Percentiles rank a stretch among this genome's conserved stretches.
phyloP scores from a whole-genome alignment of 495 filamentous ascomycete genomes.

The Tuber borchii region DNA sequence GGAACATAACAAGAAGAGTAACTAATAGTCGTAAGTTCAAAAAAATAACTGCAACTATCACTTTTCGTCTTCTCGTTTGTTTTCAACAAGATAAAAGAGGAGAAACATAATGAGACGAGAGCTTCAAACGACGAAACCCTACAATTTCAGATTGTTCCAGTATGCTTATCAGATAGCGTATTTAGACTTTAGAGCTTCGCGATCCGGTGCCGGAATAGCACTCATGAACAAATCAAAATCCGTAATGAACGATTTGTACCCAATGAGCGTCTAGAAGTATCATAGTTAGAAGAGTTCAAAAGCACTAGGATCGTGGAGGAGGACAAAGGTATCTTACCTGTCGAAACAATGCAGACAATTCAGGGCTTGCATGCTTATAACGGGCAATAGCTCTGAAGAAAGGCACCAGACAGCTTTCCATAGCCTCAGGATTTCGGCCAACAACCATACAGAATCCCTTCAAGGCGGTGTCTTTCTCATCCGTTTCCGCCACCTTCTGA shows the following conservation, averaged over 20 bases:
- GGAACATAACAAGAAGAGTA: slow-evolving; percentile 10
- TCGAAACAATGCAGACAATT: slow-evolving; percentile 47
- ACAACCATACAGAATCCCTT: slow-evolving; percentile 81
- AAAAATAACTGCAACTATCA: slow-evolving; percentile 28
- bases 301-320: slow-evolving; percentile 1
- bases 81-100: slow-evolving; percentile 21
- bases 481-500: slow-evolving; percentile 74
- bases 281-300: slow-evolving; percentile 28
- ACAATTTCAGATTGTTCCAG: slow-evolving; percentile 10
- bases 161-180: slow-evolving; percentile 44
- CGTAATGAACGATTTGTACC: slow-evolving; percentile 79
- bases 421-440: slow-evolving; percentile 78
- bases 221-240: slow-evolving; percentile 73
- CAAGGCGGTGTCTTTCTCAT: slow-evolving; percentile 92
- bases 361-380: slow-evolving; percentile 53
- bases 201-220: slow-evolving; percentile 58
- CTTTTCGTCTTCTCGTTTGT: slow-evolving; percentile 10
- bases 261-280: slow-evolving; percentile 62
- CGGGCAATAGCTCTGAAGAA: slow-evolving; percentile 81
- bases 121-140: slow-evolving; percentile 23
- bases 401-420: slow-evolving; percentile 73
- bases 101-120: slow-evolving; percentile 15
- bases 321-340: slow-evolving; percentile 43
- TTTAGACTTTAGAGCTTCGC: slow-evolving; percentile 50
- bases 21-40: slow-evolving; percentile 11